Conservation (phyloP, 345 rosid genomes). For the Populus davidiana region DNA sequence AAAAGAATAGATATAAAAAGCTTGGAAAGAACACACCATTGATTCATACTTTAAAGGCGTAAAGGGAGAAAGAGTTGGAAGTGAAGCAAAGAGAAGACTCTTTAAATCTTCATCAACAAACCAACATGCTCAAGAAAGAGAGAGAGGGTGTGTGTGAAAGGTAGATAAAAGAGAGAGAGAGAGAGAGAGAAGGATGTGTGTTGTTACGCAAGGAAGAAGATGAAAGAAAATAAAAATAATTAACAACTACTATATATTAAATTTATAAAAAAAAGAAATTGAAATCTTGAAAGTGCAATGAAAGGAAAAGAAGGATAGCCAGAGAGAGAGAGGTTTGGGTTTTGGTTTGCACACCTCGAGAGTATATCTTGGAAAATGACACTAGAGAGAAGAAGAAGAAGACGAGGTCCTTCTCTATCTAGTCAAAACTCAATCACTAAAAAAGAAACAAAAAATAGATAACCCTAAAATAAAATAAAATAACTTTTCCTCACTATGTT, state of each 20-base stretch:
- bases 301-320: slow-evolving; percentile 11
- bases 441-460: not conserved
- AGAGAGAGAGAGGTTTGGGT: slow-evolving; percentile 28
- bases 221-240: slow-evolving; percentile 18
- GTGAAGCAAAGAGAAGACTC: slow-evolving; percentile 3
- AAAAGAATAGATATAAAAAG: slow-evolving; percentile 16
- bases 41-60: slow-evolving; percentile 21
- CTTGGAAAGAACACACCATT: not conserved
- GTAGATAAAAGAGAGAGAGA: slow-evolving; percentile 16
- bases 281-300: slow-evolving; percentile 29
- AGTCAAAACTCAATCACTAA: slow-evolving; percentile 44
- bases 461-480: not conserved
- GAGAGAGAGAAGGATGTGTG: slow-evolving; percentile 30
- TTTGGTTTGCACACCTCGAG: slow-evolving; percentile 45
- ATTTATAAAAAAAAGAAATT: not conserved
- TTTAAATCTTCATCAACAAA: slow-evolving; percentile 42
- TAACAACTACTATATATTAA: not conserved
- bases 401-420: slow-evolving; percentile 37
- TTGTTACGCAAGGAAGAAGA: slow-evolving; percentile 35
- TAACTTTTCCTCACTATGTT: slow-evolving; percentile 22
- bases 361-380: slow-evolving; percentile 71
- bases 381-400: slow-evolving; percentile 41
- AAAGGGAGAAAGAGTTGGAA: slow-evolving; percentile 9
- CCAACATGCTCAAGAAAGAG: slow-evolving; percentile 47
- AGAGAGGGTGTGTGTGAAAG: slow-evolving; percentile 23